Percentiles rank a stretch among this genome's conserved stretches.
Evolutionary conservation across 2,329 filamentous ascomycete species (phyloP).

Genomic region (Dactylonectria estremocensis): DNA sequence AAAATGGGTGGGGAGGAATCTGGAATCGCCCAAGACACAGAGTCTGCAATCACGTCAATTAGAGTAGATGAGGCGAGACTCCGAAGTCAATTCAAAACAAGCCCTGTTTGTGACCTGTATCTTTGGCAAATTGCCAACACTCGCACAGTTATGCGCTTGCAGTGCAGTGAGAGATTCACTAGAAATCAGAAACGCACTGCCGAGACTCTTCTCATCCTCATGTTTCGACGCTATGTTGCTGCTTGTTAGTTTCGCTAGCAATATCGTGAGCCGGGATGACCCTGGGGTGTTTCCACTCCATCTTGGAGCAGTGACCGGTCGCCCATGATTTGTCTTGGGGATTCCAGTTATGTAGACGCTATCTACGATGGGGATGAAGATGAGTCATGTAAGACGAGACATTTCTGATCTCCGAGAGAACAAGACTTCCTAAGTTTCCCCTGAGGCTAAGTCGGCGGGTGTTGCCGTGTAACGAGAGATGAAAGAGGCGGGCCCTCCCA

Average conservation of each 20-base stretch:
- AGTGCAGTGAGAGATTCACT: neutral
- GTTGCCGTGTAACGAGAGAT: constrained; percentile 8
- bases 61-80: neutral
- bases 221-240: neutral
- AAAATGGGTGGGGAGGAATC: neutral
- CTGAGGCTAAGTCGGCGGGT: constrained; percentile 2
- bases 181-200: neutral
- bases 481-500: neutral
- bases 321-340: constrained; percentile 24
- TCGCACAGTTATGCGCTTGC: neutral
- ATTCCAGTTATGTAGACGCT: constrained; percentile 33
- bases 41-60: neutral
- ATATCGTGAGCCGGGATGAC: neutral
- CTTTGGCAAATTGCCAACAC: constrained; percentile 1
- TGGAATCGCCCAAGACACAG: neutral
- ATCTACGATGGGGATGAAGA: constrained; percentile 28
- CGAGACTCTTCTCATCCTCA: constrained; percentile 14
- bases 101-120: neutral
- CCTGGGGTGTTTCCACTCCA: constrained; percentile 32
- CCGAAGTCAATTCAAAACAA: neutral
- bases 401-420: neutral
- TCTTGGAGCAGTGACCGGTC: constrained; percentile 30
- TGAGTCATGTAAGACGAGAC: constrained; percentile 30
- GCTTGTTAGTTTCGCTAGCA: neutral
- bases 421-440: neutral